A percentile compares a stretch with the other conserved stretches of the same genome.
These are phyloP conservation scores for Podospora pseudoanserina DNA, from an alignment of 495 filamentous ascomycete genomes.

Conservation along the genomic window DNA sequence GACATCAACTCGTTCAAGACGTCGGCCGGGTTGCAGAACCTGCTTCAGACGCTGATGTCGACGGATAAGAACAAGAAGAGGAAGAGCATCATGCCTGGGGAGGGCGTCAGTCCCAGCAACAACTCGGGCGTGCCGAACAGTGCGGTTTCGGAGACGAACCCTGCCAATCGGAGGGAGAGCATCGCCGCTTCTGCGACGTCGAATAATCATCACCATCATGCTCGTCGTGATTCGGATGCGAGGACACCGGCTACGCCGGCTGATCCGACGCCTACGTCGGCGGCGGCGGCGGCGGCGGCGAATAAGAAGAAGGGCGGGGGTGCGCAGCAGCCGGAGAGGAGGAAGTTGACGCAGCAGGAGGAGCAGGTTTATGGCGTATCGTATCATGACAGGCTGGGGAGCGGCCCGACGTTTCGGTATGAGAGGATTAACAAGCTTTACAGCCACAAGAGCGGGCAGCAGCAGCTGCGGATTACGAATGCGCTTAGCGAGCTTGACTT, in stretches of 20 bases:
- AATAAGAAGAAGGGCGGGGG: constrained; percentile 55
- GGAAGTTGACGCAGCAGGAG: constrained; percentile 68
- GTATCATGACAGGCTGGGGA: constrained; percentile 81
- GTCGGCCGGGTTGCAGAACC: constrained; percentile 69
- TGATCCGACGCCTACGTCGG: constrained; percentile 28
- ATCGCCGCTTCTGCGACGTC: constrained; percentile 37
- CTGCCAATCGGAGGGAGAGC: constrained; percentile 47
- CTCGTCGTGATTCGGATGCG: constrained; percentile 52
- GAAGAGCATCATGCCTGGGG: constrained; percentile 50
- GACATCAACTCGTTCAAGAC: constrained; percentile 70
- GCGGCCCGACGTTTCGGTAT: constrained; percentile 68
- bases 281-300: constrained; percentile 21
- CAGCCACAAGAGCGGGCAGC: constrained; percentile 75
- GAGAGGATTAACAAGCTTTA: constrained; percentile 80
- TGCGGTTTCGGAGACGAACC: constrained; percentile 30
- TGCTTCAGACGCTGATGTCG: constrained; percentile 73
- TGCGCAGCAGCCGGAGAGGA: constrained; percentile 46
- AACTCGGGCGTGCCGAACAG: constrained; percentile 32
- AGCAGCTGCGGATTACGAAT: constrained; percentile 74
- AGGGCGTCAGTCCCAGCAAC: constrained; percentile 34
- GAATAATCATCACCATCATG: constrained; percentile 41
- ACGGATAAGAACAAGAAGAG: constrained; percentile 86
- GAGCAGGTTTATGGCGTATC: constrained; percentile 77
- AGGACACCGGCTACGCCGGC: constrained; percentile 37
- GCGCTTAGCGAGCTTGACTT: constrained; percentile 78